Base-by-base conservation (phyloP, 805 yeast genomes). In the Pichia sporocuriosa region DNA sequence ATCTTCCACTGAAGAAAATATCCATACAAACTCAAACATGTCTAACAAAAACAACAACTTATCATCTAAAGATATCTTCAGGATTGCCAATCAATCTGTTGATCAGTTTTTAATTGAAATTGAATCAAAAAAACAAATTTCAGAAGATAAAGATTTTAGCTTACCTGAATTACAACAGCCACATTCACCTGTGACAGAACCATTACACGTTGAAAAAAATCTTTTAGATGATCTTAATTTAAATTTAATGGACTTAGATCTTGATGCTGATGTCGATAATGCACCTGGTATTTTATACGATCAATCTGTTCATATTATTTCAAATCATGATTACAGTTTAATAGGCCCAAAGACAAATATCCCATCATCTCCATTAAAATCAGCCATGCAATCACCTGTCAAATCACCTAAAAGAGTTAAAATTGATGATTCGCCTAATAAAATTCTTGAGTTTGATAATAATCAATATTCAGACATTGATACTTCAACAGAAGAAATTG, bases 351-450 rank as follows among this genome's bases (percentile, higher is more conserved):
- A 26, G 13, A 26, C 32, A n/a, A n/a, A n/a, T 15, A 24, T 16
- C 16, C 3, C 32, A 7, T 8, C 16, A 16, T 35, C 38, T 4
- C 38, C 38, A 15, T 15, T 19, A 31, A 46, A 58, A 33, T 33
- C 30, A 11, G 35, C 45, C 10, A 30, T 41, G 23, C 41, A 44
- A 6, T 51, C 61, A 6, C 58, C 61, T 9, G 33, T 41, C 6
- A 55, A 51, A 32, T 43, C 51, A 13, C 53, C 68, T 0, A 63
- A 58, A 39, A 67, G 63, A 40, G 72, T 68, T 7, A 58, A 59
- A 20, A 66, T 68, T 31, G 68, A 66, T 39, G 43, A 50, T 6
- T 57, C 67, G 1, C 69, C 72, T 3, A 67, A 69, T 37, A 61
- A 62, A 44, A 55, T 63, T 6, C 39, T 47, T 32, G 60, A 54